phyloP scores from a whole-genome alignment of 2,329 filamentous ascomycete genomes.

The Curvularia verruculosa region DNA sequence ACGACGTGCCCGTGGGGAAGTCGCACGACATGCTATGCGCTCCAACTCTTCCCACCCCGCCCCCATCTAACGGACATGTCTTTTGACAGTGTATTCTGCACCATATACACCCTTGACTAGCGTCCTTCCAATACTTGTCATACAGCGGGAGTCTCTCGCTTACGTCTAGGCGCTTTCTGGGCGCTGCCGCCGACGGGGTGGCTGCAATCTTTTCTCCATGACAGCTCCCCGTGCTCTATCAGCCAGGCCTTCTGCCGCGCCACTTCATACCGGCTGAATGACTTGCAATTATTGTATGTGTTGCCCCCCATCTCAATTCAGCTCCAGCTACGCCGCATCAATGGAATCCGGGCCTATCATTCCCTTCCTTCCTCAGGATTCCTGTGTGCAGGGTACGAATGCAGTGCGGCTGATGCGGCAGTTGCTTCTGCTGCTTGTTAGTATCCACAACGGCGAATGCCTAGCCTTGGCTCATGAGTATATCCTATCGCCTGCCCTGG shows the following conservation, averaged over 20 bases:
- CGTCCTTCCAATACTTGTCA: constrained; percentile 1
- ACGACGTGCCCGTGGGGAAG: constrained; percentile 9
- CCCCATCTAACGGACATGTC: constrained; percentile 1
- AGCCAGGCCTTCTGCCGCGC: background rate
- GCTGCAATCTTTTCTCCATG: constrained; percentile 8
- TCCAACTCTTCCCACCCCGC: background rate
- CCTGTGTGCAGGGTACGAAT: background rate
- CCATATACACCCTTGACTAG: constrained; percentile 5
- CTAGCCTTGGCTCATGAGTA: constrained; percentile 8
- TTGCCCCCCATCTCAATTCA: constrained; percentile 3
- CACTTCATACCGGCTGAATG: constrained; percentile 9
- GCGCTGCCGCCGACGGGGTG: constrained; percentile 8
- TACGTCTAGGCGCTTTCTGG: constrained; percentile 11
- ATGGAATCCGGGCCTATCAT: constrained; percentile 7
- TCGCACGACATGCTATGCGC: constrained; percentile 2
- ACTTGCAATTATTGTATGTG: constrained; percentile 7
- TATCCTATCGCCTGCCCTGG: constrained; percentile 5
- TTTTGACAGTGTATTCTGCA: constrained; percentile 9
- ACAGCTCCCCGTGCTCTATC: constrained; percentile 7
- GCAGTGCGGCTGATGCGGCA: constrained; percentile 10
- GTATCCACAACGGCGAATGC: constrained; percentile 3
- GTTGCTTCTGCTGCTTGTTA: constrained; percentile 15
- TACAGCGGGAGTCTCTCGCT: constrained; percentile 12
- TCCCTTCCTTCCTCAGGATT: constrained; percentile 1
- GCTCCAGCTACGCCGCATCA: background rate